Conservation (phyloP, 2,329 filamentous ascomycete genomes). For the Sclerotinia minor region DNA sequence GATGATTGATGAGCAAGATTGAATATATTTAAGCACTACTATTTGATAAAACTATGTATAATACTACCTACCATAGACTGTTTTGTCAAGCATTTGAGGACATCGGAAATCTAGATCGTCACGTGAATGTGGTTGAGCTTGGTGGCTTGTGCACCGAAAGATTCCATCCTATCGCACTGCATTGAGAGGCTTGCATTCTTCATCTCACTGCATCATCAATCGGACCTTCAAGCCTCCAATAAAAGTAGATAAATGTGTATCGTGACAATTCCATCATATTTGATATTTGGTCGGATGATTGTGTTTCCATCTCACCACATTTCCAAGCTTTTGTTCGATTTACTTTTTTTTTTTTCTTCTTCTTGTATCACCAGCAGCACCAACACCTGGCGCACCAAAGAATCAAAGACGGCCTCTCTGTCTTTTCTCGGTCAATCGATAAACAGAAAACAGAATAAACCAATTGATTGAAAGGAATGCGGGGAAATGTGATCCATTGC, state of each 20-base stretch:
- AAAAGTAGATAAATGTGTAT: not conserved
- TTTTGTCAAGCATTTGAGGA: no score
- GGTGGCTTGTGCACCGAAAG: slow-evolving; percentile 19
- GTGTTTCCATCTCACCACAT: not conserved
- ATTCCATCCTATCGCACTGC: slow-evolving; percentile 10
- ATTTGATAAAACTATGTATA: not conserved
- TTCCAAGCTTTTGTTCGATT: not conserved
- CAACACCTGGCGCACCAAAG: not conserved
- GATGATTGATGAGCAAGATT: not conserved
- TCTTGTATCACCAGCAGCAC: slow-evolving; percentile 5
- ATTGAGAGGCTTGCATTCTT: slow-evolving; percentile 14
- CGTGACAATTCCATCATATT: not conserved
- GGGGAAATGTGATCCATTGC: slow-evolving; percentile 13
- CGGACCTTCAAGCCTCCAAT: not conserved
- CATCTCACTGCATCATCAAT: slow-evolving; percentile 13
- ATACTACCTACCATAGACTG: not conserved
- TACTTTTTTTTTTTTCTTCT: not conserved
- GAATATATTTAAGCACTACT: not conserved
- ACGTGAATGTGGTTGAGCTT: not conserved
- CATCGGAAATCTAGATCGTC: not conserved
- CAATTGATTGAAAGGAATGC: slow-evolving; percentile 9
- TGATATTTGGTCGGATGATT: slow-evolving; percentile 5
- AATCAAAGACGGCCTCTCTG: not conserved
- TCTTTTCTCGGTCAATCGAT: not conserved
- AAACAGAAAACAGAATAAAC: not conserved